Evolutionary conservation across 2,329 filamentous ascomycete genomes (phyloP), one percentile per base, ranked within the genome.

Genomic region (Neofusicoccum parvum): DNA sequence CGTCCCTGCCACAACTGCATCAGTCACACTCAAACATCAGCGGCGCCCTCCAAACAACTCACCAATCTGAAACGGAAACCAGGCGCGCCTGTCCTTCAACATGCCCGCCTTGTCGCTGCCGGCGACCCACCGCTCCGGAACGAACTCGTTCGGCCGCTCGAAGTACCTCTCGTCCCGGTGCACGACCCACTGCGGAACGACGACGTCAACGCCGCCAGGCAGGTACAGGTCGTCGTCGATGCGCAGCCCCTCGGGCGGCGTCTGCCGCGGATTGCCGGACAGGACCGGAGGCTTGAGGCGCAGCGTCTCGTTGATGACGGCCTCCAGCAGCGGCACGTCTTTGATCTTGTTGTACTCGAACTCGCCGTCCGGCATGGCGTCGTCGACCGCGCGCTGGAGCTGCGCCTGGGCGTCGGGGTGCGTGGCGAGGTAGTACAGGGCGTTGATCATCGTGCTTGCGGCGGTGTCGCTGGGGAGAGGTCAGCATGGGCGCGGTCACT

Each of bases 1-100:
- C 0, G 89, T 87, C 0, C 90, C 90, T 67, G 91, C 80, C 34
- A 46, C n/a, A 7, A 43, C 37, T 32, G 27, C 11, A 39, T 20
- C 51, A 15, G 15, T 11, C 17, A 14, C 14, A 41, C 32, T 32
- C 27, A 3, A 15, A 15, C 37, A 2, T 36, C 48, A 51, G 48
- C 5, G 17, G 17, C 10, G 32, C 11, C 15, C 5, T 15, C 41
- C 14, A 51, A n/a, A 32, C 15, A 23, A 56, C 51, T 56, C 39
- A 56, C 51, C 51, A 56, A 56, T 17, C 15, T 58, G 39, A 14
- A 58, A 41, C 34, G 53, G 53, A 20, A 58, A 58, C 23, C 39
- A 60, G 11, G 56, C 56, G 34, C 32, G 32, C 56, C 36, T 46
- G 66, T 77, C 74, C 6, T 76, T 75, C 3, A 79, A 12, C 41